These are phyloP conservation scores for Coprinellus micaceus DNA, from an alignment of 768 basidiomycete genomes.

Conservation along the genomic window DNA sequence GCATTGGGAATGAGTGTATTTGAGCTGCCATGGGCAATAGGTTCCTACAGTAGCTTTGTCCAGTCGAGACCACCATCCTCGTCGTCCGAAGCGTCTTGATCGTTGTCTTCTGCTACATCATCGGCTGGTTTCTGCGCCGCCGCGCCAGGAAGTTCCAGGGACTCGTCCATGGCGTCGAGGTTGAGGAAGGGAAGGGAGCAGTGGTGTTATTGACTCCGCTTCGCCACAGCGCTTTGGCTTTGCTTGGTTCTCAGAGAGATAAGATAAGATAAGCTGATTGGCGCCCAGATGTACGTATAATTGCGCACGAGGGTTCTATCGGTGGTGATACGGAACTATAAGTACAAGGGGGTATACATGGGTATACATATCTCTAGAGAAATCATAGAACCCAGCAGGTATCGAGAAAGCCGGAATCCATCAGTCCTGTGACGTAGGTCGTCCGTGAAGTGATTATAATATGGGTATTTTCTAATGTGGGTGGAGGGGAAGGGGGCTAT, in stretches of 20 bases:
- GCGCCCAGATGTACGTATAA: too few species aligned
- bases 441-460: too few species aligned
- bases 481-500: too few species aligned
- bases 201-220: background rate
- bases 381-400: too few species aligned
- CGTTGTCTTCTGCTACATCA: constrained; percentile 32
- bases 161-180: constrained; percentile 53
- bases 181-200: background rate
- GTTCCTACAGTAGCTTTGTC: constrained; percentile 64
- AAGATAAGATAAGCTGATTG: too few species aligned
- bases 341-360: too few species aligned
- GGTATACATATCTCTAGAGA: too few species aligned
- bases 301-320: too few species aligned
- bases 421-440: too few species aligned
- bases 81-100: constrained; percentile 52
- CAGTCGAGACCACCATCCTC: constrained; percentile 80
- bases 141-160: constrained; percentile 43
- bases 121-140: constrained; percentile 23
- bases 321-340: too few species aligned
- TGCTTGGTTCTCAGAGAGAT: background rate
- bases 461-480: too few species aligned
- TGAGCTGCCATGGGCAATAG: background rate
- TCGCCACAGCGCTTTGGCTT: background rate
- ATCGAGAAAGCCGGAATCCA: too few species aligned
- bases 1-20: constrained; percentile 10